These are phyloP conservation scores for Cyclospora cayetanensis DNA, from an alignment of 169 alveolate genomes.

Conservation along the genomic window DNA sequence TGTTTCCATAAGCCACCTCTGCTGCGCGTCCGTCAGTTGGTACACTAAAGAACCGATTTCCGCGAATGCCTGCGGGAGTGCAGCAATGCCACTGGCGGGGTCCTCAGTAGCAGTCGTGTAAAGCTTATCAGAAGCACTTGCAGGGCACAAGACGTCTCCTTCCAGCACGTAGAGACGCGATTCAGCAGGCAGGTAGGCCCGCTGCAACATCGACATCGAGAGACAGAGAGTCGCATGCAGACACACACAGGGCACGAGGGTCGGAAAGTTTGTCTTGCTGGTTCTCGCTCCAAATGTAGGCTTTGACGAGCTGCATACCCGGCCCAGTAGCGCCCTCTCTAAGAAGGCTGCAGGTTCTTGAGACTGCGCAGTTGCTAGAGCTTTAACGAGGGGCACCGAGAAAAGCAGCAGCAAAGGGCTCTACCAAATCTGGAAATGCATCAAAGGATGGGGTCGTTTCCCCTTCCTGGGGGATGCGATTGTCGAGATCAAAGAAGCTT, in stretches of 20 bases:
- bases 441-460: constrained; percentile 42
- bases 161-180: constrained; percentile 13
- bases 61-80: not conserved
- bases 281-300: too few species aligned
- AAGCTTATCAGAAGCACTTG: constrained; percentile 17
- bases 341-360: too few species aligned
- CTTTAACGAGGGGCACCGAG: too few species aligned
- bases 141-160: constrained; percentile 48
- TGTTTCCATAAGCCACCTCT: not conserved
- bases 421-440: constrained; percentile 43
- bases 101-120: not conserved
- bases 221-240: too few species aligned
- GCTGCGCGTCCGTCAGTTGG: constrained; percentile 14
- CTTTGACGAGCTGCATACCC: too few species aligned
- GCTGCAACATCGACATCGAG: not conserved
- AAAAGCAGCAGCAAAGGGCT: too few species aligned
- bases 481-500: constrained; percentile 11
- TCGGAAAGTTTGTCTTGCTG: too few species aligned
- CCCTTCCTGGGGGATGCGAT: constrained; percentile 35
- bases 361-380: too few species aligned
- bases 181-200: not conserved
- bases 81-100: not conserved
- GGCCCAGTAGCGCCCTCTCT: too few species aligned
- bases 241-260: too few species aligned
- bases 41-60: not conserved